Evolutionary conservation across 2,329 filamentous ascomycete species (phyloP), one percentile per base, ranked within the genome.

Genomic region (Aspergillus sp.): DNA sequence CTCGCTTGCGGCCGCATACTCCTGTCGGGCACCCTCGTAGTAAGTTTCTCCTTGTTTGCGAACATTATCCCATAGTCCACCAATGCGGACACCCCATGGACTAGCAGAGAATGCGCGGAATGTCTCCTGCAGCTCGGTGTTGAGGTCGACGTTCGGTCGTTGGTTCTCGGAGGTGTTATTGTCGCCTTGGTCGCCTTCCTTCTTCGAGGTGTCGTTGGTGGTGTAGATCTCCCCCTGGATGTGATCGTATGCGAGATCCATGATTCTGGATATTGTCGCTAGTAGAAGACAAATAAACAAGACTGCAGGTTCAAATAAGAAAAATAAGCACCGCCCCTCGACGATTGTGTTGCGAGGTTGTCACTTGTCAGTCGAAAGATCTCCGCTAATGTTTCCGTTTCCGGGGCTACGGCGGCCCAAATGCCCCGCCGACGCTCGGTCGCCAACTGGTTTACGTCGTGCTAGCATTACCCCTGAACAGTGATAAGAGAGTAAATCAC

Each of bases 161-260:
- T 61, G 52, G 38, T 56, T 43, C 26, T 57, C 56, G 37, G 62
- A 44, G 27, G 55, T 41, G 30, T 79, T 43, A 70, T 70, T 67
- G 31, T 79, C 44, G 70, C 70, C 67, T 70, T 62, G 39, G 73
- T 67, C 66, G 35, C 72, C 69, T 48, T 73, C 70, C 51, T 75
- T 71, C 31, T 70, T 65, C 30, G 59, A 49, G 39, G 56, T 48
- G 45, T 83, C 75, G 57, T 81, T 78, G 33, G 79, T 75, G 49
- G 65, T 50, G 55, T 88, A 78, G 40, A 82, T 79, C 65, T 93
- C 85, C 72, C 95, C 89, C 64, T 89, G 84, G 59, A 97, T 95
- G 68, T 95, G 90, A 63, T 98, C 93, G 78, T 97, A 98, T 36
- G 90, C 90, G 61, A 94, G 77, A 79, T 98, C 93, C 93, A 98